Percentiles rank a stretch among this genome's conserved stretches.
phyloP scores from a whole-genome alignment of 2,329 filamentous ascomycete genomes.

The Trichoderma sp. region DNA sequence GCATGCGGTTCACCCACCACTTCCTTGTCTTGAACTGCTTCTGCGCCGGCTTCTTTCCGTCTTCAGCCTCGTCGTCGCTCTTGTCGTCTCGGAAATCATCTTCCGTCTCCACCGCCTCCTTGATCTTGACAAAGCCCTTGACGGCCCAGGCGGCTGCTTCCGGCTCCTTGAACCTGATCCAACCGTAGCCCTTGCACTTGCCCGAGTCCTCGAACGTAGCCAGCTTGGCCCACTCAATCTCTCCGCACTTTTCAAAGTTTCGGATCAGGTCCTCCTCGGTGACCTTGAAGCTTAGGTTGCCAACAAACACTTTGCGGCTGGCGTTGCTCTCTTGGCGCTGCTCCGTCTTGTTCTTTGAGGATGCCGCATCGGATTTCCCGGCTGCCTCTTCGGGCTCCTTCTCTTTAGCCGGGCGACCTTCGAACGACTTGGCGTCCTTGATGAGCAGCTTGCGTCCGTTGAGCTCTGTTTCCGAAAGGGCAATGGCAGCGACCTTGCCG shows the following conservation, averaged over 20 bases:
- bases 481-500: slow-evolving; percentile 74
- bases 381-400: slow-evolving; percentile 33
- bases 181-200: slow-evolving; percentile 97
- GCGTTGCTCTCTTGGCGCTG: slow-evolving; percentile 51
- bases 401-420: slow-evolving; percentile 76
- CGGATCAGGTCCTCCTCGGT: slow-evolving; percentile 76
- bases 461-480: slow-evolving; percentile 79
- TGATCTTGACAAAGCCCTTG: slow-evolving; percentile 73
- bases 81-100: slow-evolving; percentile 55
- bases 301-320: slow-evolving; percentile 84
- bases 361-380: slow-evolving; percentile 31
- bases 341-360: slow-evolving; percentile 31
- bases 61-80: slow-evolving; percentile 38
- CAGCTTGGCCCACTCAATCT: slow-evolving; percentile 77
- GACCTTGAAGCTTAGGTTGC: slow-evolving; percentile 79
- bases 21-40: slow-evolving; percentile 59
- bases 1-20: slow-evolving; percentile 83
- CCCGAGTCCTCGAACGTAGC: slow-evolving; percentile 95
- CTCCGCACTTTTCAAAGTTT: slow-evolving; percentile 82
- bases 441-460: slow-evolving; percentile 79
- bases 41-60: slow-evolving; percentile 41
- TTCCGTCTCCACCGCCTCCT: slow-evolving; percentile 60
- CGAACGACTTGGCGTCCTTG: slow-evolving; percentile 86
- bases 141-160: slow-evolving; percentile 68
- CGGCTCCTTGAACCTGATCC: slow-evolving; percentile 84